Evolutionary conservation across 441 rosid genomes (phyloP).

Genomic region (Gossypium gossypioides): DNA sequence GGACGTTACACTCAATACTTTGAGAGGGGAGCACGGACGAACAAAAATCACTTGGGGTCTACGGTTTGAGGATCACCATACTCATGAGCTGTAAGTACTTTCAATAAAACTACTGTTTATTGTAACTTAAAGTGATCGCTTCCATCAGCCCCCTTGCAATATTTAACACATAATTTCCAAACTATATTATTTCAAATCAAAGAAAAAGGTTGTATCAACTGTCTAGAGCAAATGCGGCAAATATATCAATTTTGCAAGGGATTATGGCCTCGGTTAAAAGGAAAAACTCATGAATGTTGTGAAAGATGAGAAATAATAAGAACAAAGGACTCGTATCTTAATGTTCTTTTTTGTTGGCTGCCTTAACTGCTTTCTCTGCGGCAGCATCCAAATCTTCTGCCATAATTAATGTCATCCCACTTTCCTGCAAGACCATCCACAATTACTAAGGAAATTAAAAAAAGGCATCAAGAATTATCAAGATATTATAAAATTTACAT

Average conservation of each 20-base stretch:
- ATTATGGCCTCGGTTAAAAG: neutral
- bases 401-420: constrained; percentile 70
- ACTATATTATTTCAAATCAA: no score
- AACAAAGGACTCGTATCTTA: neutral
- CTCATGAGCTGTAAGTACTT: no score
- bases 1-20: no score
- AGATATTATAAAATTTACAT: neutral
- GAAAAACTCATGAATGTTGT: neutral
- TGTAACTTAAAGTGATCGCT: no score
- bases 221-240: neutral
- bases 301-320: neutral
- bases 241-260: neutral
- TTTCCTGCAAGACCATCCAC: constrained; percentile 38
- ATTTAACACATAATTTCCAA: neutral
- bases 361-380: constrained; percentile 88
- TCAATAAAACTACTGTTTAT: no score
- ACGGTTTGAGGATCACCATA: no score
- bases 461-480: no score
- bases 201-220: neutral
- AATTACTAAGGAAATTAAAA: neutral
- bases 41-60: no score
- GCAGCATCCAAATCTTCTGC: constrained; percentile 94
- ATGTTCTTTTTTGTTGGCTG: constrained; percentile 29
- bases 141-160: no score
- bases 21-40: no score